These are phyloP conservation scores for Coniferiporia weirii DNA, from an alignment of 1,284 basidiomycete species.

Conservation along the genomic window DNA sequence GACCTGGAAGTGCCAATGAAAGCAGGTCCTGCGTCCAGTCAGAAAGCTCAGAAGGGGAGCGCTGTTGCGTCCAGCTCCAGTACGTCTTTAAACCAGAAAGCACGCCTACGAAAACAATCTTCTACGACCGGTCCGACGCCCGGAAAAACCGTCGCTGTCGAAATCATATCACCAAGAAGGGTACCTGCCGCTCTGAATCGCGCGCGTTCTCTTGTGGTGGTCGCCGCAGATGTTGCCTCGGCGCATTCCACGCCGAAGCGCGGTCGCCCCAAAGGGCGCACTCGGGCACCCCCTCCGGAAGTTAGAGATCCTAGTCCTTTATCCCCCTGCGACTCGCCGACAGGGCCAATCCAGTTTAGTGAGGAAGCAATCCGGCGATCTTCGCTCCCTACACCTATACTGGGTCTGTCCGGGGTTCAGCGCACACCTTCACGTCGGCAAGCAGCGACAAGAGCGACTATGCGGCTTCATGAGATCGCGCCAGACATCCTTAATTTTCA, in stretches of 20 bases:
- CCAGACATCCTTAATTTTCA: slow-evolving; percentile 69
- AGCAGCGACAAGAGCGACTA: slow-evolving; percentile 63
- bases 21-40: background rate
- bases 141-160: slow-evolving; percentile 3
- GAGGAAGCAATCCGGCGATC: slow-evolving; percentile 1
- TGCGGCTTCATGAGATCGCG: slow-evolving; percentile 63
- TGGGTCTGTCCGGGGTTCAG: slow-evolving; percentile 6
- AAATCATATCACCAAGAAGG: slow-evolving; percentile 10
- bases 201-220: background rate
- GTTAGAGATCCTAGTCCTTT: background rate
- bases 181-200: background rate
- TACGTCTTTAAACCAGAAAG: background rate
- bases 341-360: background rate
- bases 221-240: background rate
- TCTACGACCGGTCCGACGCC: background rate
- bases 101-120: slow-evolving; percentile 1
- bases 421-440: slow-evolving; percentile 37
- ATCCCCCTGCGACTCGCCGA: background rate
- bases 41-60: background rate
- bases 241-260: slow-evolving; percentile 8
- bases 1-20: background rate
- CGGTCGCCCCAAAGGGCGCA: background rate
- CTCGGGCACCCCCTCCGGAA: background rate
- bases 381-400: slow-evolving; percentile 7
- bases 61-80: background rate